Conservation (phyloP, 306 rosid species). For the Rosa multiflora region DNA sequence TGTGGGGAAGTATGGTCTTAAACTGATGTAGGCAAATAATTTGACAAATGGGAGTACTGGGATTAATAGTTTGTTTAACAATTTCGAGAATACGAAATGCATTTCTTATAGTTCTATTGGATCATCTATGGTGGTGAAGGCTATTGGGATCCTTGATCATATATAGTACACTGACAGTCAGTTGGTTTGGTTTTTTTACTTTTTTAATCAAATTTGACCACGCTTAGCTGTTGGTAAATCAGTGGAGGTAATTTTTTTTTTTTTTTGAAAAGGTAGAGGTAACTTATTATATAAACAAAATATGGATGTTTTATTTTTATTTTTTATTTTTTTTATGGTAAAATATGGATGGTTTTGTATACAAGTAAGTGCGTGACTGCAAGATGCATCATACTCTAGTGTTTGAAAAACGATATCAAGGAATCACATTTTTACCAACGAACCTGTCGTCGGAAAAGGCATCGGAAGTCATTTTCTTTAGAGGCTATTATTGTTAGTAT, state of each 20-base stretch:
- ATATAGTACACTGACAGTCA: not conserved
- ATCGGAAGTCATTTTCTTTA: too few relatives aligned
- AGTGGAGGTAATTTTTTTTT: not conserved
- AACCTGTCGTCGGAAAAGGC: too few relatives aligned
- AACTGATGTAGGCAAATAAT: not conserved
- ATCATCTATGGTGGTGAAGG: slow-evolving; percentile 12
- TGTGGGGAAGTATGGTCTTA: not conserved
- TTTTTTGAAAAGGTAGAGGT: not conserved
- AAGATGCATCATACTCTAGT: not conserved
- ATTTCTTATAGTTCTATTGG: slow-evolving; percentile 1
- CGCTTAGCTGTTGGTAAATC: slow-evolving; percentile 21
- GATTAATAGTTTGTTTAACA: not conserved
- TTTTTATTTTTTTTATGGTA: too few relatives aligned
- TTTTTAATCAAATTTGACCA: slow-evolving; percentile 16
- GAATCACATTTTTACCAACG: not conserved
- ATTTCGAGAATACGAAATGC: slow-evolving; percentile 22
- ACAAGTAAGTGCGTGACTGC: not conserved
- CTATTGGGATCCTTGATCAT: slow-evolving; percentile 30
- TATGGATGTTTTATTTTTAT: too few relatives aligned
- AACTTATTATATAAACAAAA: not conserved
- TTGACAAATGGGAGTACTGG: slow-evolving; percentile 11
- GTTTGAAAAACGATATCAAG: not conserved
- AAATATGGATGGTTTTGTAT: not conserved
- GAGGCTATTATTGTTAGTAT: too few relatives aligned
- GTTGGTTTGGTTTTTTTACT: not conserved